These are phyloP conservation scores for Magnaporthiopsis rhizophila DNA, from an alignment of 2,329 filamentous ascomycete genomes.

Conservation along the genomic window DNA sequence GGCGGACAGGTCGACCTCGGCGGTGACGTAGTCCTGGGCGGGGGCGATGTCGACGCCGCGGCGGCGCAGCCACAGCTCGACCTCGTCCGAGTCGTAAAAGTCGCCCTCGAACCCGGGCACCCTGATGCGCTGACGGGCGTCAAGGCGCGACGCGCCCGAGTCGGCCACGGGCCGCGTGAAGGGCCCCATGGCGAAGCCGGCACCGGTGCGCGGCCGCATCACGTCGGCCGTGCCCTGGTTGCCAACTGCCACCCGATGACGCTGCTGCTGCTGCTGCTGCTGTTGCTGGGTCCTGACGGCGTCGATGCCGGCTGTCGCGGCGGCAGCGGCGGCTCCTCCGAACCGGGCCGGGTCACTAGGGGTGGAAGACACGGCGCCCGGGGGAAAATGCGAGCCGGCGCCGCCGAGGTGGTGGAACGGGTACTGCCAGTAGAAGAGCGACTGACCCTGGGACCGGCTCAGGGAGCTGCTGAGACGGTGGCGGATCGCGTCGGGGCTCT, in stretches of 20 bases:
- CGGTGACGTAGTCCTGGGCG: constrained; percentile 50
- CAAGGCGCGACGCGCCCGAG: constrained; percentile 33
- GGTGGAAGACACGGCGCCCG: constrained; percentile 5
- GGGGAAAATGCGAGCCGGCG: constrained; percentile 55
- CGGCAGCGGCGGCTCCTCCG: no score
- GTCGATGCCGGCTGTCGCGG: neutral
- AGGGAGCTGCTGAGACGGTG: constrained; percentile 28
- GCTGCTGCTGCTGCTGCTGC: neutral
- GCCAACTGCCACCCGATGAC: constrained; percentile 19
- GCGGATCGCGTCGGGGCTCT: constrained; percentile 40
- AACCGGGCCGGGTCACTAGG: constrained; percentile 8
- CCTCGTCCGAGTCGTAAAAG: constrained; percentile 71
- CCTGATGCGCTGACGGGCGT: constrained; percentile 40
- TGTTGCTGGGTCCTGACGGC: neutral
- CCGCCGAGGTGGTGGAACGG: constrained; percentile 62
- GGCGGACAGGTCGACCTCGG: constrained; percentile 38
- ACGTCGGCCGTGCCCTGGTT: constrained; percentile 27
- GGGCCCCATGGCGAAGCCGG: constrained; percentile 39
- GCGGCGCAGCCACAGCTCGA: constrained; percentile 63
- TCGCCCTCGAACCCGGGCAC: constrained; percentile 61
- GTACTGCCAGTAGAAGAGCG: constrained; percentile 48
- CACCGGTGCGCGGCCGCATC: constrained; percentile 19
- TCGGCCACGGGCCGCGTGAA: constrained; percentile 32
- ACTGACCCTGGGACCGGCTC: constrained; percentile 24
- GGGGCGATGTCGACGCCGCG: constrained; percentile 56